Base-by-base conservation (phyloP, 257 asterid species). In the Solanum clarkiae region DNA sequence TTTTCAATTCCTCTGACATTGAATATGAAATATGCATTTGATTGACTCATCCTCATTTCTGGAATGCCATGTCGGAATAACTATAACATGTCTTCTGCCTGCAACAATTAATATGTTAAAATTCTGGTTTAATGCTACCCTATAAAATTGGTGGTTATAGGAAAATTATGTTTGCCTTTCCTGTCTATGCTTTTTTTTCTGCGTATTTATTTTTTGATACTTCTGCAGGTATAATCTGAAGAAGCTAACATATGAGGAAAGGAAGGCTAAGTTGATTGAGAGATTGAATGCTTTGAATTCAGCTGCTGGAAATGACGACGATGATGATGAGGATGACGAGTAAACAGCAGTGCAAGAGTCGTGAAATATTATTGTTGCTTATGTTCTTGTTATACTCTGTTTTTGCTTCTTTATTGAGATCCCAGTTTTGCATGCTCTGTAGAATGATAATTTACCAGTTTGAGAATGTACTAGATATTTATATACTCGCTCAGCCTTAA, bases 191-290 rank as follows among this genome's bases (percentile, higher is more conserved):
- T 15, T 15, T 18, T 42, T 57, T 80, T 62, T 82, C 24, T 24
- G 45, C 18, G 8, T 42, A 16, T 40, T 84, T 22, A 53, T 51
- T 9, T 29, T 17, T 84, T 24, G 20, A 45, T 84, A 7, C 51
- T 29, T 84, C 32, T 85, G 49, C 77, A 85, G 87, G 87, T 79
- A 75, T 66, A 85, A 77, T 71, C 77, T 77, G 17, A 85, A 85
- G 84, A 85, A 85, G 65, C 87, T 85, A 12, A 85, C 87, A 18
- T 85, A 85, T 10, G 87, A 85, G 51, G 68, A 85, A 49, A 79
- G 87, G 84, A 85, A 77, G 56, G 87, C 87, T 20, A 85, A 26
- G 84, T 77, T 85, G 87, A 77, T 85, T 45, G 87, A 85, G 87
- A 77, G 87, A 56, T 22, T 85, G 47, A 85, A 85, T 51, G 87